A percentile compares a stretch with the other conserved stretches of the same genome.
phyloP scores from a whole-genome alignment of 2,329 filamentous ascomycete species.

The Fusarium sp. region DNA sequence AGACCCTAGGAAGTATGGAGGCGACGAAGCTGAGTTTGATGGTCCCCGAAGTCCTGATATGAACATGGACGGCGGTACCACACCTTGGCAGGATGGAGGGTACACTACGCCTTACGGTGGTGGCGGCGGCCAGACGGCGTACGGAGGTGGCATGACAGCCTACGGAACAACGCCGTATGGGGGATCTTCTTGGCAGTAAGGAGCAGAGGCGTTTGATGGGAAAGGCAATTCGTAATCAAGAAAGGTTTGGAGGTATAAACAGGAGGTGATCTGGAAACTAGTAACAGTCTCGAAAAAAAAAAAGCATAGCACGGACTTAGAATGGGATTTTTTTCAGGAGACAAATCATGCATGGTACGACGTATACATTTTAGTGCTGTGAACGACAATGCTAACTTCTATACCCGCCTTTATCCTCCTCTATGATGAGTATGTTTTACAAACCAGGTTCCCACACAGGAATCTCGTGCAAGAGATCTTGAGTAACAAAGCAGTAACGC shows the following conservation, averaged over 20 bases:
- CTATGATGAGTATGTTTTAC: slow-evolving; percentile 23
- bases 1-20: slow-evolving; percentile 60
- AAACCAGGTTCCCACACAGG: slow-evolving; percentile 19
- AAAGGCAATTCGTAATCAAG: slow-evolving; percentile 36
- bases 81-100: slow-evolving; percentile 70
- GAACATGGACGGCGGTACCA: slow-evolving; percentile 67
- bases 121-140: slow-evolving; percentile 68
- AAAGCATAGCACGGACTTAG: slow-evolving; percentile 43
- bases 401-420: not conserved
- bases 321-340: slow-evolving; percentile 39
- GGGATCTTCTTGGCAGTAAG: slow-evolving; percentile 60
- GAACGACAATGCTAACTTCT: not conserved
- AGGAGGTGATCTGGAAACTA: slow-evolving; percentile 27
- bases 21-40: slow-evolving; percentile 68
- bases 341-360: not conserved
- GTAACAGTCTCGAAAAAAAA: slow-evolving; percentile 38
- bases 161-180: slow-evolving; percentile 69
- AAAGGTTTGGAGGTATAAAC: slow-evolving; percentile 27
- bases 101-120: slow-evolving; percentile 74
- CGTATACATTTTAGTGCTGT: not conserved
- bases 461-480: slow-evolving; percentile 6
- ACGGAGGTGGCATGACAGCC: slow-evolving; percentile 73
- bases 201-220: slow-evolving; percentile 39
- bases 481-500: slow-evolving; percentile 35
- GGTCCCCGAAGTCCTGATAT: slow-evolving; percentile 74